phyloP scores from a whole-genome alignment of 345 rosid genomes.

The Sonneratia alba region DNA sequence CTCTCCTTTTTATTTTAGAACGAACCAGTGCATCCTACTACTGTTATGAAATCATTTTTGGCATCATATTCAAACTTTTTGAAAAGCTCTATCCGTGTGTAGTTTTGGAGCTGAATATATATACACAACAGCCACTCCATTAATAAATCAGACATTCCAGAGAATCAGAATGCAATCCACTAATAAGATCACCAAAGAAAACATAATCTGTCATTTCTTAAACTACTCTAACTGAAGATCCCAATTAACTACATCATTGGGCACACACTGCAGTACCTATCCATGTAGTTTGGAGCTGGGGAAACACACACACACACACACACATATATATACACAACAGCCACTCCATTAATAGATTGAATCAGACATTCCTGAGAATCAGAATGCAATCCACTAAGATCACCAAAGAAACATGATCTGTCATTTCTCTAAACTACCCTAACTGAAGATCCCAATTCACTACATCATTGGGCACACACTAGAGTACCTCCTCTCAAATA shows the following conservation, averaged over 20 bases:
- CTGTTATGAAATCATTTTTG: too few relatives aligned
- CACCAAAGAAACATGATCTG: slow-evolving; percentile 7
- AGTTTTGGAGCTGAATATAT: not conserved
- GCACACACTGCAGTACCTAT: too few relatives aligned
- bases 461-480: not conserved
- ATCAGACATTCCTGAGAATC: not conserved
- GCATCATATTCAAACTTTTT: too few relatives aligned
- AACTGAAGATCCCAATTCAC: not conserved
- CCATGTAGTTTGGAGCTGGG: too few relatives aligned
- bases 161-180: not conserved
- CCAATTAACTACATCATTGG: not conserved
- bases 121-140: not conserved
- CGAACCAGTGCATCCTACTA: too few relatives aligned
- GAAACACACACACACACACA: too few relatives aligned
- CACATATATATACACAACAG: too few relatives aligned
- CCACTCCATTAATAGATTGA: too few relatives aligned
- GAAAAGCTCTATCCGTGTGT: too few relatives aligned
- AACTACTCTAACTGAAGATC: not conserved
- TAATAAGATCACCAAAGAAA: slow-evolving; percentile 7
- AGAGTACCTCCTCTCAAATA: too few relatives aligned
- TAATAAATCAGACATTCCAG: too few relatives aligned
- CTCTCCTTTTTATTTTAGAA: too few relatives aligned
- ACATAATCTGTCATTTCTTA: not conserved
- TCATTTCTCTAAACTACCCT: not conserved
- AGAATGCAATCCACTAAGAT: not conserved